Conservation (phyloP, 2,329 filamentous ascomycete genomes). For the Neospermospora avenae region DNA sequence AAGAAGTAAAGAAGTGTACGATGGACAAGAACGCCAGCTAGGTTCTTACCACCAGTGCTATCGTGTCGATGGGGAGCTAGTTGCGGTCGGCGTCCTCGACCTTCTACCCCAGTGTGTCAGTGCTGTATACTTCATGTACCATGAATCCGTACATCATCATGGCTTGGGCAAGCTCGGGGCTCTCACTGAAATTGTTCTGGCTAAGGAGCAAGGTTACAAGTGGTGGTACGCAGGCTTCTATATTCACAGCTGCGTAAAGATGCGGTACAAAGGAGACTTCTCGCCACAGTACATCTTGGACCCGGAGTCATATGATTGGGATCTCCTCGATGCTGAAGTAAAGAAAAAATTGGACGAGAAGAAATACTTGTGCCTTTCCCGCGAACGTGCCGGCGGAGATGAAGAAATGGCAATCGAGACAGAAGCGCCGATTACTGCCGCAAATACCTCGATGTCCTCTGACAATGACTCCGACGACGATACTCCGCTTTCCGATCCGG, state of each 20-base stretch:
- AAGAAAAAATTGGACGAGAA: slow-evolving; percentile 45
- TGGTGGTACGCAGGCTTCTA: slow-evolving; percentile 86
- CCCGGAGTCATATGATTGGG: slow-evolving; percentile 61
- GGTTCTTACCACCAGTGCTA: slow-evolving; percentile 84
- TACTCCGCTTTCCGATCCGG: slow-evolving; percentile 18
- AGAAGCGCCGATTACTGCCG: neutral
- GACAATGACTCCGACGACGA: slow-evolving; percentile 22
- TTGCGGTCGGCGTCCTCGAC: slow-evolving; percentile 75
- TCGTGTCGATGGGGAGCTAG: slow-evolving; percentile 69
- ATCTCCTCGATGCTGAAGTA: slow-evolving; percentile 49
- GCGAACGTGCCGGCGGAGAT: slow-evolving; percentile 3
- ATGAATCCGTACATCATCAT: slow-evolving; percentile 67
- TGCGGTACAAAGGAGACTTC: slow-evolving; percentile 83
- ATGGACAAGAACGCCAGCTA: slow-evolving; percentile 53
- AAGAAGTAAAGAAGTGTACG: slow-evolving; percentile 42
- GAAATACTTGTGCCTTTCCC: slow-evolving; percentile 30
- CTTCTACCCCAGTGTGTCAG: slow-evolving; percentile 74
- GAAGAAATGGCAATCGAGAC: neutral
- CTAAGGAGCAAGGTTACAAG: slow-evolving; percentile 64
- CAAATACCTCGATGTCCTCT: neutral
- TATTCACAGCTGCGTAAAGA: slow-evolving; percentile 77
- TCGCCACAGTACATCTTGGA: slow-evolving; percentile 71
- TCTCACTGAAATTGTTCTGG: slow-evolving; percentile 67
- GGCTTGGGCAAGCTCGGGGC: slow-evolving; percentile 74
- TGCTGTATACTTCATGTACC: slow-evolving; percentile 80